Evolutionary conservation across 225 moss, liverwort and hornwort species (phyloP), one percentile per base, ranked within the genome.

Genomic region (Ulota crispa): DNA sequence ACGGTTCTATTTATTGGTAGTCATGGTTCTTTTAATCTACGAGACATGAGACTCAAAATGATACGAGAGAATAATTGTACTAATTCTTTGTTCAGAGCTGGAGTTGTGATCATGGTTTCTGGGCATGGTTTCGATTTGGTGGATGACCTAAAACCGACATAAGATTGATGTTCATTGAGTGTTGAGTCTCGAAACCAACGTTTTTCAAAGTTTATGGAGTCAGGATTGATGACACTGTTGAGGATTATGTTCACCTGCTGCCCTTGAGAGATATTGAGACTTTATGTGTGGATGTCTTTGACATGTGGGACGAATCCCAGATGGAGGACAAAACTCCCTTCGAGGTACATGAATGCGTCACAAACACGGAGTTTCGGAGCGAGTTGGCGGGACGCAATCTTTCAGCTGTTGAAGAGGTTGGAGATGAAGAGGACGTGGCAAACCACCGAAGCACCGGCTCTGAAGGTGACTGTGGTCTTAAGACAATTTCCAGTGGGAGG

Each of bases 251-350:
- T 32, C 23, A 0, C 32, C 23, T 53, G 7, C 31, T 32, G 32
- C n/a, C 32, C 32, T 32, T 2, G 2, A 73, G 26, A 2, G 10
- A 73, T 39, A 39, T 3, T 74, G 59, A 18, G 7, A 59, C 59
- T 36, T 42, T 73, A 67, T n/a, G n/a, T 73, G 28, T 86, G 32
- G 41, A 41, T 78, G 43, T 63, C 34, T 32, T 43, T 68, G 78
- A 34, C 24, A 78, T 60, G 43, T 81, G 78, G 72, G 37, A 59
- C 67, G 60, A 56, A 11, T 37, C 15, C 32, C 66, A 79, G 64
- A 86, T 86, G 86, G 79, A 8, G 70, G 65, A 86, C 57, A 64
- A 30, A 50, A 76, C 57, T 2, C 64, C 75, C 55, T 80, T 80
- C 31, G 5, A 31, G 14, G 86, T 32, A 18, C 2, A 41, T 61